phyloP scores from a whole-genome alignment of 2,329 filamentous ascomycete species.

The Aureobasidium sp. region DNA sequence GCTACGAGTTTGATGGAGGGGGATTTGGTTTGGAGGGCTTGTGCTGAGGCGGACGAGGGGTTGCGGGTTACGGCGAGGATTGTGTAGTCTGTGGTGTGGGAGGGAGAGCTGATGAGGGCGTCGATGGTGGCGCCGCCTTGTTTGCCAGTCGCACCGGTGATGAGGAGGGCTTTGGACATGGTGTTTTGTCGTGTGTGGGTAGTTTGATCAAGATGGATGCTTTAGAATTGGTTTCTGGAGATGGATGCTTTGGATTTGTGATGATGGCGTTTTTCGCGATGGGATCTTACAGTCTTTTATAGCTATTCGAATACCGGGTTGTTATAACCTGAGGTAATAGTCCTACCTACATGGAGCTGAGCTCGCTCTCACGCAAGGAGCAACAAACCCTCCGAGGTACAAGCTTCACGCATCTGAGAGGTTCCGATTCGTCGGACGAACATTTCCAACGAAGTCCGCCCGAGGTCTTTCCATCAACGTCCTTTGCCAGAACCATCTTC shows the following conservation, averaged over 20 bases:
- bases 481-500: background rate
- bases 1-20: conserved; percentile 49
- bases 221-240: background rate
- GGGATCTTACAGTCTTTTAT: background rate
- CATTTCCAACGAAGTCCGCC: background rate
- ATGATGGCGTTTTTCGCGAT: background rate
- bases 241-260: background rate
- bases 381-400: background rate
- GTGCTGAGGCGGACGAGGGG: conserved; percentile 43
- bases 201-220: background rate
- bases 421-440: background rate
- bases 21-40: conserved; percentile 41
- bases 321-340: background rate
- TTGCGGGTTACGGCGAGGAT: conserved; percentile 58
- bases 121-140: conserved; percentile 41
- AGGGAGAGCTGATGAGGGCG: conserved; percentile 33
- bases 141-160: conserved; percentile 42
- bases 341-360: background rate
- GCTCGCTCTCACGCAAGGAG: background rate
- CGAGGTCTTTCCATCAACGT: background rate
- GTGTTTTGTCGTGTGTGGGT: no score
- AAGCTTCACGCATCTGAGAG: background rate
- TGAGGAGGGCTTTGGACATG: conserved; percentile 29
- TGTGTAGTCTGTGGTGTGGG: conserved; percentile 33
- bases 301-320: background rate